phyloP scores from a whole-genome alignment of 2,329 filamentous ascomycete genomes.

The Botrytis squamosa region DNA sequence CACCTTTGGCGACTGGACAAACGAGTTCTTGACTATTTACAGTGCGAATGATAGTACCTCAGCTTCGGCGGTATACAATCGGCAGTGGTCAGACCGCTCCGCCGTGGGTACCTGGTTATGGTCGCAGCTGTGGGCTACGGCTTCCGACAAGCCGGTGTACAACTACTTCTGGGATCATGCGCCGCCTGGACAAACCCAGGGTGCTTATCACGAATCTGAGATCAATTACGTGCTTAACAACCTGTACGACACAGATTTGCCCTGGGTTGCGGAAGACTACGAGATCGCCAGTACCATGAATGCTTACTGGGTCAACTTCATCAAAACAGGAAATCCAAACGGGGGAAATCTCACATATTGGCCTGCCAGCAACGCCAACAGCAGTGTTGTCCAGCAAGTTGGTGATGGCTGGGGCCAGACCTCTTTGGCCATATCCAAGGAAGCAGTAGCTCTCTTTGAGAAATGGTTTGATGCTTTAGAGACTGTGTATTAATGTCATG shows the following conservation, averaged over 20 bases:
- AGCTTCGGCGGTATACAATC: not conserved
- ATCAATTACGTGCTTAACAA: conserved; percentile 40
- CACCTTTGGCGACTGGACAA: not conserved
- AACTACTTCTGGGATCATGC: conserved; percentile 39
- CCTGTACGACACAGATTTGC: conserved; percentile 30
- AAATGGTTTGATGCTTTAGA: not conserved
- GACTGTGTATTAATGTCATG: not conserved
- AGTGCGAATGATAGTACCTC: not conserved
- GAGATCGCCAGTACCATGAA: conserved; percentile 46
- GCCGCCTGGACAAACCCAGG: conserved; percentile 31
- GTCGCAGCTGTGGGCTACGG: not conserved
- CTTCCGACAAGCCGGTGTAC: conserved; percentile 35
- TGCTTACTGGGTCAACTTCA: conserved; percentile 72
- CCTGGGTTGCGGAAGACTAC: conserved; percentile 37
- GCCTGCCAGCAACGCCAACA: not conserved
- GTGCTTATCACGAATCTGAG: conserved; percentile 38
- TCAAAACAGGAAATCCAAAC: conserved; percentile 65
- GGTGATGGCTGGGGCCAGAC: not conserved
- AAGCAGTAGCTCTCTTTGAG: not conserved
- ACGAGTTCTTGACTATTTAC: not conserved
- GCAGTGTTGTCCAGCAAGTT: not conserved
- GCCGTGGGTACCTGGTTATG: not conserved
- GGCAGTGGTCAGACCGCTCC: conserved; percentile 24
- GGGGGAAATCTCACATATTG: not conserved
- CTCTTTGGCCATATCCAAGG: not conserved